Evolutionary conservation across 75 land plant species (phyloP).

Genomic region (Selaginella tamariscina): DNA sequence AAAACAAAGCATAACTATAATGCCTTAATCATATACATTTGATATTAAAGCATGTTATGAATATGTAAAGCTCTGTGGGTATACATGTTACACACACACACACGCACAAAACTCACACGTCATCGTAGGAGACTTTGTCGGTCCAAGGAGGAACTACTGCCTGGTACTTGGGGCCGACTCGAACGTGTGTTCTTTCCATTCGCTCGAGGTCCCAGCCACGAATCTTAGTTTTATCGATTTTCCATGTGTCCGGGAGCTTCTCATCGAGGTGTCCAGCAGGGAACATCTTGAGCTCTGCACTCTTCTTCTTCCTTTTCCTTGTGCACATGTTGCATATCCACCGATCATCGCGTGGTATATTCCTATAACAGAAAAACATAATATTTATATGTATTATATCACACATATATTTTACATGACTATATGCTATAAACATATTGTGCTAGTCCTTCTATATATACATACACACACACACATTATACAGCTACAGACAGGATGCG

Average conservation of each 20-base stretch:
- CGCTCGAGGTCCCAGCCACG: conserved; percentile 7
- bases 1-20: conserved; percentile 27
- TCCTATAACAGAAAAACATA: too few relatives aligned
- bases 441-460: too few relatives aligned
- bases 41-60: neutral
- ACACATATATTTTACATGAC: too few relatives aligned
- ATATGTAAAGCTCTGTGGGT: neutral
- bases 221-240: neutral
- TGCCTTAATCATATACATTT: neutral
- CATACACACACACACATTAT: too few relatives aligned
- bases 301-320: conserved; percentile 25
- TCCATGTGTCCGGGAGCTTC: neutral
- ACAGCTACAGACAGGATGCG: too few relatives aligned
- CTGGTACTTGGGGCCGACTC: conserved; percentile 51
- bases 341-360: conserved; percentile 37
- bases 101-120: conserved; percentile 8
- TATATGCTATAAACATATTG: too few relatives aligned
- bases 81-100: too few relatives aligned
- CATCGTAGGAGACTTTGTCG: conserved; percentile 22
- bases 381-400: too few relatives aligned
- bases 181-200: conserved; percentile 22
- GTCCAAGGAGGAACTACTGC: conserved; percentile 59
- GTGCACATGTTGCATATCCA: conserved; percentile 51
- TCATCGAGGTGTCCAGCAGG: conserved; percentile 4
- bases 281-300: neutral